Base-by-base conservation (phyloP, 169 alveolate genomes). In the Eimeria acervulina region DNA sequence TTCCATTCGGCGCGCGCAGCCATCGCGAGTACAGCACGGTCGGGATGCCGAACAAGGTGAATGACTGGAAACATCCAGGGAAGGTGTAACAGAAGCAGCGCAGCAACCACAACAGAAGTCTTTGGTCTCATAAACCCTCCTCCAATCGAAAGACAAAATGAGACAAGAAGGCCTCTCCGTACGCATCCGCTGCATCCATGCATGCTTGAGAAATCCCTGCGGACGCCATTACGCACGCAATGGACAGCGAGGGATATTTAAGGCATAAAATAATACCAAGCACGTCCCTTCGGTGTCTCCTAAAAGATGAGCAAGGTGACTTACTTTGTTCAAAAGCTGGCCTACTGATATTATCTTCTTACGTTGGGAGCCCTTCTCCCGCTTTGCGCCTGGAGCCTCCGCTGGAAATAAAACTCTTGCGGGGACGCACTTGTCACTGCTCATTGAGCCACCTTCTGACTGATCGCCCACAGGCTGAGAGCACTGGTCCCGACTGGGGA, bases 71-170 rank as follows among this genome's bases (percentile, higher is more conserved):
- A 28, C 59, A 40, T 42, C 85, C 52, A 36, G 38, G 87, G 74
- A 44, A 19, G 63, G 42, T 21, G 95, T 74, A 47, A n/a, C 40
- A 44, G 94, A 33, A 23, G 13, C 31, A 26, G 23, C 23, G 94
- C 94, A 87, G 81, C 94, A 87, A 8, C 81, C 44, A 51, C 94
- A 87, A 74, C 94, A 87, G 40, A 42, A 47, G 28, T 4, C 38
- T 17, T 52, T 47, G 1, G 61, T 42, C 68, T 78, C 70, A 36
- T 74, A 94, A 42, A 89, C 96, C 40, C 68, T 76, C 12, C 96
- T 61, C 96, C 96, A 94, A 63, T 94, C 96, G 90, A 94, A 94
- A 63, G 94, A 94, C 51, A 94, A 38, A 51, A 83, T 81, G 81
- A 81, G 81, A 47, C 94, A 88, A 36, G 96, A 74, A 23, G 96